Evolutionary conservation across 2,329 filamentous ascomycete species (phyloP), one percentile per base, ranked within the genome.

Genomic region (Cordyceps sp.): DNA sequence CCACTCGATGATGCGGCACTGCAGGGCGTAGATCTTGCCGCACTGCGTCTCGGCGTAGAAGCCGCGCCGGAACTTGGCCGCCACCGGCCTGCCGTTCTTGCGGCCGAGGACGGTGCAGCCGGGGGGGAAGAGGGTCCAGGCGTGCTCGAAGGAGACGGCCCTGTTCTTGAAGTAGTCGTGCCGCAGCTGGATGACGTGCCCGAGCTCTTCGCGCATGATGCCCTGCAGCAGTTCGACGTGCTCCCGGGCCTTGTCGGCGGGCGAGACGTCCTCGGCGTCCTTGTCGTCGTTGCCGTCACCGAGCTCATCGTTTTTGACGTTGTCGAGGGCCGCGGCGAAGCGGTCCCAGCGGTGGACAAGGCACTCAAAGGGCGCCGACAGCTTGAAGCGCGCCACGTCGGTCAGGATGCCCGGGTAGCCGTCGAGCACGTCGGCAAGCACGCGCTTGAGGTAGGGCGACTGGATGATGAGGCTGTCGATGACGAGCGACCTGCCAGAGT

Each of bases 331-430:
- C 4, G 52, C 45, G 9, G 47, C 41, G 24, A 74, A 58, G 6
- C 54, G 43, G 2, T 59, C 53, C 73, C 74, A 81, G 21, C 75
- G 64, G 48, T 82, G 73, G 26, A 79, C 68, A 30, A 82, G 69
- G 0, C 70, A 68, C 40, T 67, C 55, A 37, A 79, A 80, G 0
- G 70, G 71, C 0, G 63, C 64, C 7, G 53, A 47, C 37, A 81
- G 78, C 34, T 69, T 66, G 2, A 80, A 55, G 2, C 69, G 61
- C n/a, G 70, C 60, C 18, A 80, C 54, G 10, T 59, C 61, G 22
- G 67, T 64, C 3, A 69, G 67, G 20, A 80, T 57, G 1, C 73
- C 72, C 0, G 69, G 67, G 36, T 77, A 78, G 8, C 58, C 65
- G 2, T 59, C 50, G 16, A 78, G 56, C 7, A 77, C 59, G 10